Evolutionary conservation across 2,329 filamentous ascomycete genomes (phyloP).

Genomic region (Alternaria alternata): DNA sequence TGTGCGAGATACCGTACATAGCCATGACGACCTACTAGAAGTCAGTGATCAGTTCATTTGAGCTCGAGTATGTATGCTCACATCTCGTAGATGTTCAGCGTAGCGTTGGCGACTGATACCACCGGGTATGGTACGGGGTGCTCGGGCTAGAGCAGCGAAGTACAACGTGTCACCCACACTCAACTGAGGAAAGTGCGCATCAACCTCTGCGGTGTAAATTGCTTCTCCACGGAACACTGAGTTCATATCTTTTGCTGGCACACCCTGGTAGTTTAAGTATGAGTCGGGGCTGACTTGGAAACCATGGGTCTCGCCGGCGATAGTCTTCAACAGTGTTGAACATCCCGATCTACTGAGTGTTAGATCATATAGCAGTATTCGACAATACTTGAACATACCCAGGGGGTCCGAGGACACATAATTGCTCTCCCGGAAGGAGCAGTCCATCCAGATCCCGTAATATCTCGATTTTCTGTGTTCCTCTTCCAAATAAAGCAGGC

Average conservation of each 20-base stretch:
- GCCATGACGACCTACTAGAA: constrained; percentile 68
- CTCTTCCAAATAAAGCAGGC: constrained; percentile 59
- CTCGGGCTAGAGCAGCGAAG: constrained; percentile 70
- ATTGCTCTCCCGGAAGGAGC: constrained; percentile 73
- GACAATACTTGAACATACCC: constrained; percentile 30
- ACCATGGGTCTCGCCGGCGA: constrained; percentile 82
- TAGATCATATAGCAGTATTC: neutral
- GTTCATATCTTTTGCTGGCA: constrained; percentile 76
- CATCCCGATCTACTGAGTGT: constrained; percentile 63
- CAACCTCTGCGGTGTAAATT: constrained; percentile 84
- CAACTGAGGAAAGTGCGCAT: constrained; percentile 79
- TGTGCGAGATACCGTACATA: constrained; percentile 76
- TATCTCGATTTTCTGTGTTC: constrained; percentile 68
- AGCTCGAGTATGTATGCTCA: neutral
- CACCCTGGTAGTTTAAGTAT: constrained; percentile 82
- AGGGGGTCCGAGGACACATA: constrained; percentile 75
- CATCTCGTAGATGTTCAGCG: constrained; percentile 68
- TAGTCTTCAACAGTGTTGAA: constrained; percentile 82
- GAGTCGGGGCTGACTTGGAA: constrained; percentile 74
- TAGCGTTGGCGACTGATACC: constrained; percentile 64
- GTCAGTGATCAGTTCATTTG: constrained; percentile 1
- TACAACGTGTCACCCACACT: constrained; percentile 79
- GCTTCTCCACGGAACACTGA: constrained; percentile 79
- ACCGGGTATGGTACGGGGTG: constrained; percentile 66
- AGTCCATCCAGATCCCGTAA: constrained; percentile 71